Base-by-base conservation (phyloP, 2,329 filamentous ascomycete species). In the Helicocarpus griseus region DNA sequence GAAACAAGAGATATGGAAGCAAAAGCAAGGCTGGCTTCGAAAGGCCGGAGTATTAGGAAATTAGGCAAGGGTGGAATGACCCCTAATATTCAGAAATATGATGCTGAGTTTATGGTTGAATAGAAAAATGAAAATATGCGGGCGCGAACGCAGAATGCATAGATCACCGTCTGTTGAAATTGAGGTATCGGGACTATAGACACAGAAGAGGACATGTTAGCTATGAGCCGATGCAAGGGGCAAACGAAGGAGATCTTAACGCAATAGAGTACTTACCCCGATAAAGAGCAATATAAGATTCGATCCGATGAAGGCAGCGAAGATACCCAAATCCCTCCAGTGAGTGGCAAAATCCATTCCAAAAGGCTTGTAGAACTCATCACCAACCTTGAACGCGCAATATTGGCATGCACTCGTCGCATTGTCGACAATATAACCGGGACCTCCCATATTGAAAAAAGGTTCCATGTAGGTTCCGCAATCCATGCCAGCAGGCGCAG, bases 281-380 rank as follows among this genome's bases (percentile, higher is more conserved):
- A 82, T 53, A 59, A 83, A 81, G 54, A 84, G 60, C 46, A 83
- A 69, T 19, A 87, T 77, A 61, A 93, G 63, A 66, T 94, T 95
- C 63, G 83, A 89, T 13, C 70, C 87, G 49, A 94, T 77, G 62
- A 89, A 95, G 1, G 83, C 85, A 29, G 79, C 59, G 58, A 84
- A 85, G 55, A 95, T 94, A 1, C 88, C 89, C 52, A 93, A 56
- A 59, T 95, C 88, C 51, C 89, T 79, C 89, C 89, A 95, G 14
- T 89, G 74, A 57, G 86, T 69, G 40, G 73, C 71, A 60, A 84
- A 95, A 2, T 70, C 72, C 61, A 94, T 78, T 2, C 78, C 77
- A 17, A 94, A 76, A 0, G 80, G 76, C 49, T 72, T 63, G 63
- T 87, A 94, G 63, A 91, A 95, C 70, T 95, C 76, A 57, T 95